These are phyloP conservation scores for Salix exigua DNA, from an alignment of 345 rosid genomes.

Conservation along the genomic window DNA sequence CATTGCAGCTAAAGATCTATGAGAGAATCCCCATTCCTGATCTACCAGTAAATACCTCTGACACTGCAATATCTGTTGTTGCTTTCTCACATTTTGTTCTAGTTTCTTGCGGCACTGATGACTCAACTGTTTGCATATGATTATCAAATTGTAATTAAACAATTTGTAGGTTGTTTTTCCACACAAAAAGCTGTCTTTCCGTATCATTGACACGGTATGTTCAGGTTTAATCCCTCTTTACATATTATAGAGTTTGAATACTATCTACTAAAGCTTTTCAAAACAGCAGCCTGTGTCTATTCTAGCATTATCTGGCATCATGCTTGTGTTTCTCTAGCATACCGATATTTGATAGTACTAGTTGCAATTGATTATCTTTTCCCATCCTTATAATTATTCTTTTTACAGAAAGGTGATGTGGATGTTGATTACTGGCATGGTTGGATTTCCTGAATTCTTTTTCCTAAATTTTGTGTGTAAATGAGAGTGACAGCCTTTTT, in stretches of 20 bases:
- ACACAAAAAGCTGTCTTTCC: slow-evolving; percentile 90
- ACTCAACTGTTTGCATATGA: slow-evolving; percentile 12
- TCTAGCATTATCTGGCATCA: no score
- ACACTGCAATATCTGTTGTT: slow-evolving; percentile 27
- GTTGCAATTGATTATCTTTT: no score
- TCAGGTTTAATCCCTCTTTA: slow-evolving; percentile 13
- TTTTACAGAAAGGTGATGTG: no score
- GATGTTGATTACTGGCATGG: no score
- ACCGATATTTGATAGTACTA: no score
- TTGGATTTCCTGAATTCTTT: no score
- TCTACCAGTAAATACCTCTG: slow-evolving; percentile 60
- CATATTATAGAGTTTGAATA: neutral
- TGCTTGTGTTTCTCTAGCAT: no score
- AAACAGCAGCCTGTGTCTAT: no score
- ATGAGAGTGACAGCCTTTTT: no score
- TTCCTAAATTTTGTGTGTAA: no score
- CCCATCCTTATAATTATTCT: no score
- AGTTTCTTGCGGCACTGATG: neutral
- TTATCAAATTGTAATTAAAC: slow-evolving; percentile 22
- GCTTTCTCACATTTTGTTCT: slow-evolving; percentile 20
- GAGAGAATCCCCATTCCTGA: slow-evolving; percentile 94
- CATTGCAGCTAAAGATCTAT: slow-evolving; percentile 75
- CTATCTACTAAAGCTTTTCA: no score
- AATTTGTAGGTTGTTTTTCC: slow-evolving; percentile 79
- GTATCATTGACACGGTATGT: slow-evolving; percentile 91